A percentile compares a stretch with the other conserved stretches of the same genome.
Conservation (phyloP, 106 monocot genomes). For the Allium fistulosum region DNA sequence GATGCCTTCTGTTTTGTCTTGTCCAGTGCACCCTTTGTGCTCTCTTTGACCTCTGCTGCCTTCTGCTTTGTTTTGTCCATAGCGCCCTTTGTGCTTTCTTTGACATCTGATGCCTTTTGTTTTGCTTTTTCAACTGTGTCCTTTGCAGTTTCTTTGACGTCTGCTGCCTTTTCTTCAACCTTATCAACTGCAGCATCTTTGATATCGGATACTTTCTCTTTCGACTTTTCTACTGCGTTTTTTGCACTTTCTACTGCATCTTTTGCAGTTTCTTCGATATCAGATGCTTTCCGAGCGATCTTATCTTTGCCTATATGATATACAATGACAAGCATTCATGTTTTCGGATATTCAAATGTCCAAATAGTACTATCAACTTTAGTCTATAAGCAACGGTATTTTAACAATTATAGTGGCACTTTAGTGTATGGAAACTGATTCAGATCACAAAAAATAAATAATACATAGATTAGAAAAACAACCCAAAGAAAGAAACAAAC, state of each 20-base stretch:
- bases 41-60: background rate
- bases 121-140: background rate
- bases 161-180: background rate
- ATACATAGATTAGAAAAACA: too few relatives aligned
- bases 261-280: constrained; percentile 8
- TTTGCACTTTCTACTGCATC: too few relatives aligned
- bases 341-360: too few relatives aligned
- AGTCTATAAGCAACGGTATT: too few relatives aligned
- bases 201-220: background rate
- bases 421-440: too few relatives aligned
- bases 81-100: background rate
- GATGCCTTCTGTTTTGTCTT: background rate
- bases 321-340: background rate
- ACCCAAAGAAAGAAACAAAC: too few relatives aligned
- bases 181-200: background rate
- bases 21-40: background rate
- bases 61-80: background rate
- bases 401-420: too few relatives aligned
- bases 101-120: background rate
- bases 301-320: constrained; percentile 16
- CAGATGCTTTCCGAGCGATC: background rate
- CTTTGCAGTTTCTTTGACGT: constrained; percentile 4
- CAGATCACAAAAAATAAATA: too few relatives aligned
- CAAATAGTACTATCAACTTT: too few relatives aligned
- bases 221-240: too few relatives aligned